Evolutionary conservation across 768 basidiomycete genomes (phyloP), one percentile per base, ranked within the genome.

Genomic region (Collybia mongolica): DNA sequence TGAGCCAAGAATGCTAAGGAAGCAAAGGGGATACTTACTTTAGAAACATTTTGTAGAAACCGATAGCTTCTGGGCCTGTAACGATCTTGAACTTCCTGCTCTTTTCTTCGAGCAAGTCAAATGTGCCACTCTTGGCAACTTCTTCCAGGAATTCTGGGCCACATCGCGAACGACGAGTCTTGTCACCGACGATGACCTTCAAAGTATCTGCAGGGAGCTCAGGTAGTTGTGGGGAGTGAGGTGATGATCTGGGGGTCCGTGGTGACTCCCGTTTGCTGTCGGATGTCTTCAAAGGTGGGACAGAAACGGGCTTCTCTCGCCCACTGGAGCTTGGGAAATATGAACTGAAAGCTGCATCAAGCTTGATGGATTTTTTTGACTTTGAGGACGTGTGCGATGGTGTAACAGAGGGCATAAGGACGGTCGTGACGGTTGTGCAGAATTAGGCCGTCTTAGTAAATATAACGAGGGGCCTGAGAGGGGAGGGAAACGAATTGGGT

Each of bases 141-240:
- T 71, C 68, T 49, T 72, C 69, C 56, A 79, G 54, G 53, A 74
- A 79, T 55, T 76, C 77, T 15, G 75, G 73, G 8, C 70, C 55
- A 53, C 76, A 79, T 48, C 66, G 64, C 18, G 70, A 72, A 36
- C 72, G 72, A 44, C 75, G 73, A 32, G 71, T 67, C 42, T 68
- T 60, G 46, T 67, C 67, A 47, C 71, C 71, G 32, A 71, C 59
- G 57, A 70, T 62, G 39, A 56, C 61, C 29, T 62, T 60, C 41
- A 73, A 62, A 19, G 63, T 59, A 22, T 70, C 70, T 24, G 61
- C 52, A 44, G 61, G 57, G 18, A 44, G 23, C 36, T 60, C 59
- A 18, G 54, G 55, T 8, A 43, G 39, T 22, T 53, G 52, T 44
- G 55, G 52, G n/a, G 55, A 42, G 17, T 23, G 29, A 1, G 55